Base-by-base conservation (phyloP, 108 stramenopile genomes). In the Mediolabrus comicus region DNA sequence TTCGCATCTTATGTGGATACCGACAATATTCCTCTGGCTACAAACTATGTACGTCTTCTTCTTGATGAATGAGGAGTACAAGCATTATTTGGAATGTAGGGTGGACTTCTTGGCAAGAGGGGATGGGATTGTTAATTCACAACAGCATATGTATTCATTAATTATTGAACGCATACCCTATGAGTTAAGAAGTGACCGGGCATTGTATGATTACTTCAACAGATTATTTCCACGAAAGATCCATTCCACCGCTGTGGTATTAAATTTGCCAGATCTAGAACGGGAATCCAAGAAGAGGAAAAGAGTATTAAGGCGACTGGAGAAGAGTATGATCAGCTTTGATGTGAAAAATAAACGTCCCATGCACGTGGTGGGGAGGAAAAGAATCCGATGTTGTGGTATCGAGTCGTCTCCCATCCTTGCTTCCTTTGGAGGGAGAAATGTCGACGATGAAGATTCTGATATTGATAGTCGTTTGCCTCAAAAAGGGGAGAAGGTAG, bases 161-260 rank as follows among this genome's bases (percentile, higher is more conserved):
- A 86, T 88, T 67, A 76, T 97, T 29, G 96, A 97, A 71, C 76
- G 88, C 51, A 87, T 97, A 35, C 96, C 96, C 3, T 65, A 83
- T 57, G 89, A 91, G 61, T 75, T 95, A 5, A 84, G 90, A 62
- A 86, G 87, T 64, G 91, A 94, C 51, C 70, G 77, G 38, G 92
- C 90, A 0, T 67, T 97, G 30, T 80, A 72, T 61, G 91, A 90
- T 54, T 97, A 95, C 66, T 97, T 97, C 67, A 83, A 94, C 26
- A 56, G 82, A 13, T 67, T 97, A 16, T 97, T 95, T 75, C 94
- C 94, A 4, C 81, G 87, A 10, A 86, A 89, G 62, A 83, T 96
- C 7, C 87, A 91, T 59, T 71, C 84, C 32, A 78, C 92, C 9
- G 80, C 72, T 25, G 86, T 94, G 6, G 80, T 92, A 3, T 63